Conservation (phyloP, 306 rosid species). For the Dryas drummondii region DNA sequence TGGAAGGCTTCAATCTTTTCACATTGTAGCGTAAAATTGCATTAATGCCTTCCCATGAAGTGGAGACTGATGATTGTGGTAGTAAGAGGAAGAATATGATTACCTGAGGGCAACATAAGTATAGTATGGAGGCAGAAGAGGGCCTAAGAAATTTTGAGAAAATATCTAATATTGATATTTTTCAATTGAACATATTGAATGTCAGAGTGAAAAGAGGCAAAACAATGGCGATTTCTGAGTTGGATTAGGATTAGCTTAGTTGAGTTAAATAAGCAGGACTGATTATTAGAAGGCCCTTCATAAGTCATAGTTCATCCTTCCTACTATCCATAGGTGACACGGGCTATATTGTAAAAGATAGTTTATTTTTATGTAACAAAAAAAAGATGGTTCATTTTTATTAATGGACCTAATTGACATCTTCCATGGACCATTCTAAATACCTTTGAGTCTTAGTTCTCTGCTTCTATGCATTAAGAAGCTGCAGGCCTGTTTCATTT, state of each 20-base stretch:
- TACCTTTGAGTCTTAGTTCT: background rate
- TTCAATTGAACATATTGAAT: background rate
- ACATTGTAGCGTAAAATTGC: background rate
- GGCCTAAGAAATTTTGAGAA: background rate
- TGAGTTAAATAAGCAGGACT: background rate
- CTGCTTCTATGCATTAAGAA: background rate
- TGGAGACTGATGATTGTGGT: background rate
- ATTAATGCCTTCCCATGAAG: background rate
- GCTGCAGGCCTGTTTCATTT: slow-evolving; percentile 4
- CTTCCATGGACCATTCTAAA: background rate
- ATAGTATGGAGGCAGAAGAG: background rate
- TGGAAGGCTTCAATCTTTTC: background rate
- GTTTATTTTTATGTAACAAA: background rate
- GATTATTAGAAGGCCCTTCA: no score
- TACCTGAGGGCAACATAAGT: background rate
- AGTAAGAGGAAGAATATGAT: no score
- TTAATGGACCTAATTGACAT: background rate
- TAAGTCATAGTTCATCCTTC: background rate
- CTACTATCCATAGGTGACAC: background rate
- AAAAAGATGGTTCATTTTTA: background rate
- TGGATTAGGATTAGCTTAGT: slow-evolving; percentile 8
- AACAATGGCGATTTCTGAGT: background rate
- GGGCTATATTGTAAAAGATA: background rate
- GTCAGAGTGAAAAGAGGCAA: background rate
- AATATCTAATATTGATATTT: background rate